Evolutionary conservation across 2,329 filamentous ascomycete genomes (phyloP).

Genomic region (Rachicladosporium sp.): DNA sequence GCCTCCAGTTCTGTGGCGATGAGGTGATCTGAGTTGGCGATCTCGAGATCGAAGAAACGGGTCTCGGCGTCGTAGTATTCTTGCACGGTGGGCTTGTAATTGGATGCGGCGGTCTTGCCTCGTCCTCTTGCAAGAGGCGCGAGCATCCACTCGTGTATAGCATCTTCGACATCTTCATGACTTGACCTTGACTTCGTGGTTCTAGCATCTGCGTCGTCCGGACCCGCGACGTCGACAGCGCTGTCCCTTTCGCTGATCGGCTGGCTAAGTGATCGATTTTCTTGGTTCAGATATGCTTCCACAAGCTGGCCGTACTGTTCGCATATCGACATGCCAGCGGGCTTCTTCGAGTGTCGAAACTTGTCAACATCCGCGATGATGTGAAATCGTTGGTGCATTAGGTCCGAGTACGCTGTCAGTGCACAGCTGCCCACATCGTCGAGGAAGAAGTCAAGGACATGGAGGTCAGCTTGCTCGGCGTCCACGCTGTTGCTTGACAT

Average conservation of each 20-base stretch:
- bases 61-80: conserved; percentile 21
- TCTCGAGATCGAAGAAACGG: conserved; percentile 19
- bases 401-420: conserved; percentile 14
- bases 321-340: conserved; percentile 10
- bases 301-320: conserved; percentile 15
- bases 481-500: too few relatives aligned
- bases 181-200: conserved; percentile 1
- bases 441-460: conserved; percentile 22
- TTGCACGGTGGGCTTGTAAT: conserved; percentile 13
- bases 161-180: conserved; percentile 12
- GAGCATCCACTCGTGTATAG: conserved; percentile 21
- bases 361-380: conserved; percentile 18
- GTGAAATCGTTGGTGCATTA: conserved; percentile 20
- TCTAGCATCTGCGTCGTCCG: neutral
- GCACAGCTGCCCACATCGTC: conserved; percentile 22
- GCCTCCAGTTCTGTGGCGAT: conserved; percentile 15
- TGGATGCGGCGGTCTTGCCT: conserved; percentile 3
- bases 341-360: conserved; percentile 11
- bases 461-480: conserved; percentile 3
- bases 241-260: conserved; percentile 14
- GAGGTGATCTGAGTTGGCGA: conserved; percentile 13
- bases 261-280: neutral
- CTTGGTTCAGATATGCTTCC: conserved; percentile 7
- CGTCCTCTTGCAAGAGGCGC: conserved; percentile 12
- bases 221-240: conserved; percentile 14